Conservation (phyloP, 2,329 filamentous ascomycete species). For the Shiraia bambusicola region DNA sequence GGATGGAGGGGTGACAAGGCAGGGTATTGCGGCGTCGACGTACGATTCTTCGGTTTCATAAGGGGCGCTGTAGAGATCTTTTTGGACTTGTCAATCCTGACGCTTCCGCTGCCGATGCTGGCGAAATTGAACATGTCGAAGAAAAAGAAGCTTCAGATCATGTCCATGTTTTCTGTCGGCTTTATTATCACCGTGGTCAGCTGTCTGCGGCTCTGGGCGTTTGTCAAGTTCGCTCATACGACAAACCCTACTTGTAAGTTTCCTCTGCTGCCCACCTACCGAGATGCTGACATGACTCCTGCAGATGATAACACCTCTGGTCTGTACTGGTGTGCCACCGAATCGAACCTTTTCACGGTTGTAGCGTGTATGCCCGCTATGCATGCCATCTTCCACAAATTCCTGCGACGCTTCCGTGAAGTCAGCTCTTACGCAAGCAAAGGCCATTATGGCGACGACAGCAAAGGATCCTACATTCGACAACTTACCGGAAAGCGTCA, state of each 20-base stretch:
- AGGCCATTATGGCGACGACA: constrained; percentile 11
- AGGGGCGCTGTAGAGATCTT: constrained; percentile 33
- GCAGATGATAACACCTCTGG: constrained; percentile 29
- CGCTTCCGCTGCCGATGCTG: constrained; percentile 26
- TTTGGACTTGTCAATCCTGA: constrained; percentile 28
- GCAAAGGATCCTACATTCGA: constrained; percentile 21
- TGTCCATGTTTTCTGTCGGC: constrained; percentile 32
- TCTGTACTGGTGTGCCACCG: constrained; percentile 29
- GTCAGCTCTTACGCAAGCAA: constrained; percentile 16
- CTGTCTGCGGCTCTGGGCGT: constrained; percentile 22
- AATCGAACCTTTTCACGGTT: constrained; percentile 30
- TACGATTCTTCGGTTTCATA: constrained; percentile 43
- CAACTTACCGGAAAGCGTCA: constrained; percentile 13
- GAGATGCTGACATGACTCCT: background rate
- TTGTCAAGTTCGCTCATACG: constrained; percentile 22
- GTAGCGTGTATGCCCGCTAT: constrained; percentile 34
- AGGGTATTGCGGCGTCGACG: constrained; percentile 40
- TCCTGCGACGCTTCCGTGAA: constrained; percentile 11
- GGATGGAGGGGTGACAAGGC: constrained; percentile 42
- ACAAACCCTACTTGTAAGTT: constrained; percentile 29
- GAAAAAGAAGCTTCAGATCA: constrained; percentile 31
- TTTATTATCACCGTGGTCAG: constrained; percentile 29
- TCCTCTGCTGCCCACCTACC: background rate
- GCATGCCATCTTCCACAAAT: constrained; percentile 22
- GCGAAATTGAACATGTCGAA: constrained; percentile 24